Evolutionary conservation across 2,329 filamentous ascomycete genomes (phyloP).

Genomic region (Xylariaceae sp.): DNA sequence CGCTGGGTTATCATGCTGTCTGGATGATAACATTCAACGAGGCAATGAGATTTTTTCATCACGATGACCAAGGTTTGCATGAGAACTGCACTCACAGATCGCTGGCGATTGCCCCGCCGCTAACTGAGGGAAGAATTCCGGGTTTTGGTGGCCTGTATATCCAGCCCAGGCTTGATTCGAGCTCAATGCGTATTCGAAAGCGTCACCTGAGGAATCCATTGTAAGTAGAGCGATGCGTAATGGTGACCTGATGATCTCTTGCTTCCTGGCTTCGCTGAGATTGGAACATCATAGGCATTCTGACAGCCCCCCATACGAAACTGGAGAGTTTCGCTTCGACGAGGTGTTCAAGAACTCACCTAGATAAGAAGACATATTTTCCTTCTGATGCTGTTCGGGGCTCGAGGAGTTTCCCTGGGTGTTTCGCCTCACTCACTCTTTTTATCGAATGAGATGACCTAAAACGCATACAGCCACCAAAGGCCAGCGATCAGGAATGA

Average conservation of each 20-base stretch:
- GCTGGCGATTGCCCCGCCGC: conserved; percentile 61
- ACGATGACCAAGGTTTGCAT: background rate
- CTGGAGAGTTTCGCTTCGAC: background rate
- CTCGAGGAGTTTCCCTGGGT: background rate
- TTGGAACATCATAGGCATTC: background rate
- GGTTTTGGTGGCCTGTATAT: conserved; percentile 59
- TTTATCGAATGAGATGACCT: background rate
- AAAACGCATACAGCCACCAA: background rate
- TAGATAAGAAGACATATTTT: conserved; percentile 12
- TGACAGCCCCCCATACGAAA: background rate
- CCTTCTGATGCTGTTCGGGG: background rate
- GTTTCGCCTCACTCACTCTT: background rate
- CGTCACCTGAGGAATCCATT: conserved; percentile 42
- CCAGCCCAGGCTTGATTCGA: conserved; percentile 67
- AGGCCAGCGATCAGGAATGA: conserved; percentile 8
- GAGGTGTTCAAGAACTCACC: conserved; percentile 14
- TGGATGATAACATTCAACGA: background rate
- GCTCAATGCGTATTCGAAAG: conserved; percentile 57
- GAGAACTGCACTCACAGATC: conserved; percentile 43
- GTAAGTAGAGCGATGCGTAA: conserved; percentile 20
- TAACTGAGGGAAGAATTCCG: conserved; percentile 63
- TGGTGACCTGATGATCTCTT: background rate
- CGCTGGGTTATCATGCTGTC: background rate
- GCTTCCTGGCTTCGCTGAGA: background rate
- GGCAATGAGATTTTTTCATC: too few relatives aligned